Conservation (phyloP, 768 basidiomycete species). For the Suillus luteus region DNA sequence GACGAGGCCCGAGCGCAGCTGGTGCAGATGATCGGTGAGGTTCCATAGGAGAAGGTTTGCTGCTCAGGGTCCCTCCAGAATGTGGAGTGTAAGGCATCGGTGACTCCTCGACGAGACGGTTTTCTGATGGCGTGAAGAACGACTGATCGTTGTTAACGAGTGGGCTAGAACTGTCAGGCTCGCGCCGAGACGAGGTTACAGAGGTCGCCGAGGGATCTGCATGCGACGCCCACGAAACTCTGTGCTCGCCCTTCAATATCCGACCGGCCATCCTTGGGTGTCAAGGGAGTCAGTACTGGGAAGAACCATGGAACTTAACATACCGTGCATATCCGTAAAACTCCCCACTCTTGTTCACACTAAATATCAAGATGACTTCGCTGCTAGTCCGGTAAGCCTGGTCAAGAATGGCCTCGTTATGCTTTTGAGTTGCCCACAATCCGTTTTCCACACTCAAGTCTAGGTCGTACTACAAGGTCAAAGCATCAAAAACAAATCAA, state of each 20-base stretch:
- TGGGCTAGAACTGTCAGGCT: constrained; percentile 16
- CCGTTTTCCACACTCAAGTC: constrained; percentile 78
- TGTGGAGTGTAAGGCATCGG: constrained; percentile 35
- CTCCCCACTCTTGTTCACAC: constrained; percentile 92
- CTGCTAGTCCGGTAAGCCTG: constrained; percentile 90
- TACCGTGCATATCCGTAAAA: constrained; percentile 93
- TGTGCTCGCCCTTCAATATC: constrained; percentile 51
- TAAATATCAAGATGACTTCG: constrained; percentile 88
- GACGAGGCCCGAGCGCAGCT: constrained; percentile 44
- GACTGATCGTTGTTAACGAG: background rate
- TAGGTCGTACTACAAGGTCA: constrained; percentile 61
- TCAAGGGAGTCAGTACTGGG: constrained; percentile 9
- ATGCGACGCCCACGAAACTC: constrained; percentile 60
- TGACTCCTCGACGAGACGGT: constrained; percentile 45
- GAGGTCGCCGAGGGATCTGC: constrained; percentile 35
- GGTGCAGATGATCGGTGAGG: constrained; percentile 49
- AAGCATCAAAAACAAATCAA: background rate
- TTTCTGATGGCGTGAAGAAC: constrained; percentile 41
- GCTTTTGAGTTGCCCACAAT: constrained; percentile 90
- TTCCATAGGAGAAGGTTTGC: background rate
- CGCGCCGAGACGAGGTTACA: constrained; percentile 29
- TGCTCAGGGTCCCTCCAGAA: background rate
- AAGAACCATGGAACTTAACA: constrained; percentile 19
- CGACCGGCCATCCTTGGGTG: constrained; percentile 67
- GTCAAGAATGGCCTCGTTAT: constrained; percentile 89